phyloP scores from a whole-genome alignment of 176 grass and related monocot genomes.

The Avena sativa region DNA sequence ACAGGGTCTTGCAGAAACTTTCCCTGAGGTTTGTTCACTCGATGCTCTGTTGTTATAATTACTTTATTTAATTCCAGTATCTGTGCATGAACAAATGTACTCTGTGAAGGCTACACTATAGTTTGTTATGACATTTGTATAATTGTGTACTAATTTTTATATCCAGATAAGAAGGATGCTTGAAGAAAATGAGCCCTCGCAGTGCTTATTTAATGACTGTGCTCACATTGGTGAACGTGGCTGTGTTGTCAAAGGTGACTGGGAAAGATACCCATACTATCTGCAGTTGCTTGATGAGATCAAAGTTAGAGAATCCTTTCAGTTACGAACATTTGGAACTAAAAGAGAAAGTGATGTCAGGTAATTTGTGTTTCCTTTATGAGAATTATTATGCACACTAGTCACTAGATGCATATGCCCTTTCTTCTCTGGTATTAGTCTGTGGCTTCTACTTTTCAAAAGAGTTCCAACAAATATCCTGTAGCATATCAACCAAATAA shows the following conservation, averaged over 20 bases:
- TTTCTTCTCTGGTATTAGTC: background rate
- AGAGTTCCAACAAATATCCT: conserved; percentile 10
- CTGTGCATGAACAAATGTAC: background rate
- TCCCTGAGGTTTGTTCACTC: conserved; percentile 71
- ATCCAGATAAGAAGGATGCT: conserved; percentile 81
- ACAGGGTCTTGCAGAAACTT: conserved; percentile 73
- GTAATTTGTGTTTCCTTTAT: conserved; percentile 40
- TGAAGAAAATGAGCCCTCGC: conserved; percentile 61
- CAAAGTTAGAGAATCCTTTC: conserved; percentile 92
- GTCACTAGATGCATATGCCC: conserved; percentile 1
- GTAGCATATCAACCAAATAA: background rate
- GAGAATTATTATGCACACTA: conserved; percentile 19
- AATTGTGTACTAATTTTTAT: conserved; percentile 22
- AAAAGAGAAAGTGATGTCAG: conserved; percentile 91
- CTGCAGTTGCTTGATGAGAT: conserved; percentile 98
- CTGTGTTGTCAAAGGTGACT: conserved; percentile 83
- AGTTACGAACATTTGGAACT: conserved; percentile 90
- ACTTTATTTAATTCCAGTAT: conserved; percentile 18
- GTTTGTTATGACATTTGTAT: conserved; percentile 29
- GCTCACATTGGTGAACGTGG: conserved; percentile 91
- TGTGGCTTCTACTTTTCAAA: conserved; percentile 7
- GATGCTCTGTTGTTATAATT: background rate
- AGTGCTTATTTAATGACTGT: conserved; percentile 89
- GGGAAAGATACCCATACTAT: conserved; percentile 98
- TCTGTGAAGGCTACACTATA: conserved; percentile 6